A percentile compares a stretch with the other conserved stretches of the same genome.
phyloP scores from a whole-genome alignment of 371 early-diverging fungal genomes.

The Paraphysoderma sedebokerense region DNA sequence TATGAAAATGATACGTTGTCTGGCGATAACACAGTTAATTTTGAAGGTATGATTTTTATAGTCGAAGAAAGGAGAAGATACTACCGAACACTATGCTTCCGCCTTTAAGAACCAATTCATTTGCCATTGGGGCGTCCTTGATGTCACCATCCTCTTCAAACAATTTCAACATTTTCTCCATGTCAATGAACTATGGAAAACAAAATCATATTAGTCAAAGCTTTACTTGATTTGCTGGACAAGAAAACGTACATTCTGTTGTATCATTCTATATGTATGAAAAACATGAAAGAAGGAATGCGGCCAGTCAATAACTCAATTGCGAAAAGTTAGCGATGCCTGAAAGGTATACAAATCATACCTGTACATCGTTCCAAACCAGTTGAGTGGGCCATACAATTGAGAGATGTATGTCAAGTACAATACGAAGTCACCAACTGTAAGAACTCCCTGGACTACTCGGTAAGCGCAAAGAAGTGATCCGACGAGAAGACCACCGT shows the following conservation, averaged over 20 bases:
- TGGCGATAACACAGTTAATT: too few relatives aligned
- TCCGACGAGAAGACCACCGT: slow-evolving; percentile 48
- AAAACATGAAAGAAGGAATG: too few relatives aligned
- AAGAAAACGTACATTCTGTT: too few relatives aligned
- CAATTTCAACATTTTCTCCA: slow-evolving; percentile 82
- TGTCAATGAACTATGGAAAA: too few relatives aligned
- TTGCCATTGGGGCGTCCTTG: slow-evolving; percentile 21
- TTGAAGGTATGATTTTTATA: too few relatives aligned
- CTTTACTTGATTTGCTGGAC: too few relatives aligned
- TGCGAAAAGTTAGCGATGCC: too few relatives aligned
- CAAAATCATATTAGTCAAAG: too few relatives aligned
- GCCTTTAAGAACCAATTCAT: neutral
- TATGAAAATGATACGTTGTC: slow-evolving; percentile 43
- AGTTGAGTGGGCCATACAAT: slow-evolving; percentile 21
- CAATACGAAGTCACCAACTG: slow-evolving; percentile 71
- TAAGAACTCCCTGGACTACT: slow-evolving; percentile 46
- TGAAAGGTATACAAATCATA: too few relatives aligned
- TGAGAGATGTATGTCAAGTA: slow-evolving; percentile 59
- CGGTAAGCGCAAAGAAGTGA: slow-evolving; percentile 60
- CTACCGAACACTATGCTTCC: neutral
- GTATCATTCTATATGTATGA: too few relatives aligned
- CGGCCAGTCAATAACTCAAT: too few relatives aligned
- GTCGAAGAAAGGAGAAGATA: too few relatives aligned
- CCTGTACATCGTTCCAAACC: slow-evolving; percentile 28
- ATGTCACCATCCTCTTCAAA: slow-evolving; percentile 55